A percentile compares a stretch with the other conserved stretches of the same genome.
These are phyloP conservation scores for Trichoderma koningii DNA, from an alignment of 2,329 filamentous ascomycete genomes.

Conservation along the genomic window DNA sequence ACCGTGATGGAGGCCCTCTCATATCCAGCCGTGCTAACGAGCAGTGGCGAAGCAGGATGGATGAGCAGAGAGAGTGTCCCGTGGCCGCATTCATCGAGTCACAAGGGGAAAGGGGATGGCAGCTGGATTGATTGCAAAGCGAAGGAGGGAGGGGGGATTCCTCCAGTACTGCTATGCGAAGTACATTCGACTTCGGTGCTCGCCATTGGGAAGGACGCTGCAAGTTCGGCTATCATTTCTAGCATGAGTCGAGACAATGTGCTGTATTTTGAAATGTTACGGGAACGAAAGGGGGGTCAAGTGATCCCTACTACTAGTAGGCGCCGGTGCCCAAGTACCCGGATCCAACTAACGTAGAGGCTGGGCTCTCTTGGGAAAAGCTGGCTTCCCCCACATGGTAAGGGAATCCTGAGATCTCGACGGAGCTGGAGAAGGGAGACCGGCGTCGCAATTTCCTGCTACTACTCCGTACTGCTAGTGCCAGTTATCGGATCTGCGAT, in stretches of 20 bases:
- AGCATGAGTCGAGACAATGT: background rate
- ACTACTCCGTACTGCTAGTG: background rate
- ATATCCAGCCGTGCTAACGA: background rate
- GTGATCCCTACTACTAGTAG: background rate
- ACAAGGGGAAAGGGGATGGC: background rate
- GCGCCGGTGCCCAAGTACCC: background rate
- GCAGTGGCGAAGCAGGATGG: background rate
- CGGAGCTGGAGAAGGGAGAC: background rate
- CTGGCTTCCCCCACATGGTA: constrained; percentile 13
- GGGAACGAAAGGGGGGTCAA: constrained; percentile 2
- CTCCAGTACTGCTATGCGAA: constrained; percentile 1
- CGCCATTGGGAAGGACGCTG: background rate
- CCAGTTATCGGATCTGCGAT: constrained; percentile 6
- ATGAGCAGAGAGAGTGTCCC: background rate
- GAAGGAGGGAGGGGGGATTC: no score
- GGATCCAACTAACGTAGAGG: background rate
- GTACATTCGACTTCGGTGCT: background rate
- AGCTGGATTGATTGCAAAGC: constrained; percentile 6
- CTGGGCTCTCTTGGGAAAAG: background rate
- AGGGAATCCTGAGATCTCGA: background rate
- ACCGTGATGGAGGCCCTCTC: constrained; percentile 3
- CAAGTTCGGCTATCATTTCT: background rate
- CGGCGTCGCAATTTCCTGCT: background rate
- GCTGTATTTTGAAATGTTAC: background rate
- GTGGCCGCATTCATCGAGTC: background rate